Conservation (phyloP, 371 early-diverging fungal genomes). For the Saksenaea vasiformis region DNA sequence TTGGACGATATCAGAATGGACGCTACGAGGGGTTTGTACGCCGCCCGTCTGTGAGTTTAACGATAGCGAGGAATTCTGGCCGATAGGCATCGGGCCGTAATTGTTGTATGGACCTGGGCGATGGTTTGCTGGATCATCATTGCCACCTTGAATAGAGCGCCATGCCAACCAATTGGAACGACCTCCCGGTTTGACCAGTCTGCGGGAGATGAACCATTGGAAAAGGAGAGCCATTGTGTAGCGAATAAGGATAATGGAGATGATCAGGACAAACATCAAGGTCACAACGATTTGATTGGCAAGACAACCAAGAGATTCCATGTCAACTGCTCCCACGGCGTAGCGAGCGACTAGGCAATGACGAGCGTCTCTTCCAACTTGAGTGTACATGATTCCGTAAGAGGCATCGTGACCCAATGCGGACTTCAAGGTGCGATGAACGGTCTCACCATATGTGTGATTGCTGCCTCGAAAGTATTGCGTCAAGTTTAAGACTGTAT, state of each 20-base stretch:
- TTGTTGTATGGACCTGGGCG: conserved; percentile 48
- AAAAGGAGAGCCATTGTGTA: conserved; percentile 65
- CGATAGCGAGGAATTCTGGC: conserved; percentile 24
- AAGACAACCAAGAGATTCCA: conserved; percentile 57
- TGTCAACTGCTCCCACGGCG: conserved; percentile 52
- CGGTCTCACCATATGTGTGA: conserved; percentile 28
- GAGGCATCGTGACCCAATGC: conserved; percentile 48
- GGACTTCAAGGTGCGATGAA: conserved; percentile 27
- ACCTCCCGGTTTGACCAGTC: conserved; percentile 50
- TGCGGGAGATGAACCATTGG: conserved; percentile 56
- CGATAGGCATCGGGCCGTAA: conserved; percentile 34
- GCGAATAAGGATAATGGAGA: conserved; percentile 49
- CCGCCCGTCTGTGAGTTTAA: conserved; percentile 17
- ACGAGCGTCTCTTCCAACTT: conserved; percentile 34
- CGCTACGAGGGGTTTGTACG: conserved; percentile 16
- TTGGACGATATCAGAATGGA: conserved; percentile 37
- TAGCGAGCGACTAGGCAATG: conserved; percentile 47
- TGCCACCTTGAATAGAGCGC: conserved; percentile 53
- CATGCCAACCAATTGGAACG: conserved; percentile 52
- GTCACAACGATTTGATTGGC: conserved; percentile 53
- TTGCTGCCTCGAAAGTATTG: conserved; percentile 14
- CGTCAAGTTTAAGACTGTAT: conserved; percentile 37
- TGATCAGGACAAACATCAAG: conserved; percentile 46
- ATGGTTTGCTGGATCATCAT: conserved; percentile 51
- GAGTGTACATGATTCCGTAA: conserved; percentile 37